Evolutionary conservation across 768 basidiomycete species (phyloP).

Genomic region (Leccinum variicolor): DNA sequence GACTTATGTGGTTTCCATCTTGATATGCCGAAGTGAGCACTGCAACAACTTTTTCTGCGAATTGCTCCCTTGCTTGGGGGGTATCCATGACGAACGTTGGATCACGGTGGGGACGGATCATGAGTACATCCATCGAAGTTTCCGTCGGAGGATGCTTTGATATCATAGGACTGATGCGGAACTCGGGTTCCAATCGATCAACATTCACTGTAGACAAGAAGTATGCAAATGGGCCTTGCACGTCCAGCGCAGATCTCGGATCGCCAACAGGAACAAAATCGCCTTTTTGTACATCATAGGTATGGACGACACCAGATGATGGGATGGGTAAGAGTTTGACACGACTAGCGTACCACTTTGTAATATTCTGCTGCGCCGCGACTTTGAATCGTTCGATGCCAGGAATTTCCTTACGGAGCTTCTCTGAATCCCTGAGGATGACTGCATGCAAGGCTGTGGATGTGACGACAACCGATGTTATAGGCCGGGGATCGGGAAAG

Average conservation of each 20-base stretch:
- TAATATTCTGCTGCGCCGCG: slow-evolving; percentile 74
- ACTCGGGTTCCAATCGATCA: slow-evolving; percentile 80
- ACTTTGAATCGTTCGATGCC: slow-evolving; percentile 84
- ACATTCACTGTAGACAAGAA: slow-evolving; percentile 81
- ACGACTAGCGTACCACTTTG: slow-evolving; percentile 62
- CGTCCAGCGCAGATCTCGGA: slow-evolving; percentile 36
- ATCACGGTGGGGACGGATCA: slow-evolving; percentile 70
- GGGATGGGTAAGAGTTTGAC: slow-evolving; percentile 54
- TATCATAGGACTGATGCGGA: slow-evolving; percentile 70
- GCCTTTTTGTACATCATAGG: slow-evolving; percentile 55
- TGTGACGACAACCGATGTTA: slow-evolving; percentile 75
- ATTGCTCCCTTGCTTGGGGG: slow-evolving; percentile 42
- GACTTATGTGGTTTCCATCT: slow-evolving; percentile 65
- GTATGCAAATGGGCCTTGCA: slow-evolving; percentile 82
- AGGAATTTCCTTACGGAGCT: slow-evolving; percentile 63
- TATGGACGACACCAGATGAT: slow-evolving; percentile 41
- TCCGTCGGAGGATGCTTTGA: slow-evolving; percentile 42
- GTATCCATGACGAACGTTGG: slow-evolving; percentile 43
- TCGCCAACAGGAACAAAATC: slow-evolving; percentile 47
- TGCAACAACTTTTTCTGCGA: slow-evolving; percentile 49
- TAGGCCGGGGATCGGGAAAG: slow-evolving; percentile 16
- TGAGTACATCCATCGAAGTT: slow-evolving; percentile 65
- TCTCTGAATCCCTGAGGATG: slow-evolving; percentile 80
- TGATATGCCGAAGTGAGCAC: slow-evolving; percentile 71
- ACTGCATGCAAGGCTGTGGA: slow-evolving; percentile 85